Evolutionary conservation across 1,284 basidiomycete species (phyloP).

Genomic region (Hemileia vastatrix): DNA sequence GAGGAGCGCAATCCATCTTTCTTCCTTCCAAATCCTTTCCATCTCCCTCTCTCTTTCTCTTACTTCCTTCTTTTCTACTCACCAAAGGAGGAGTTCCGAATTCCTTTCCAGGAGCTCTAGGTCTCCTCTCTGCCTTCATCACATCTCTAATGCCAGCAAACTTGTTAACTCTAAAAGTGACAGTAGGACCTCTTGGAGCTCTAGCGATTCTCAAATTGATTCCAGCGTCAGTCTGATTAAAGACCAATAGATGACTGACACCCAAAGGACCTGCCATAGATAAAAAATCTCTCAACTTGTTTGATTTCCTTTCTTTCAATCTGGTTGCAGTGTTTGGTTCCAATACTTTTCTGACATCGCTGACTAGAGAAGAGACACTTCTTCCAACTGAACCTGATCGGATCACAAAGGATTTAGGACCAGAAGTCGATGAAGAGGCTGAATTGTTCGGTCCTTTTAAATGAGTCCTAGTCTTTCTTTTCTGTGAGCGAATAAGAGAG

Average conservation of each 20-base stretch:
- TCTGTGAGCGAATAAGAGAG: too few relatives aligned
- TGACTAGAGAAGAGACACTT: constrained; percentile 52
- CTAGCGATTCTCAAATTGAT: constrained; percentile 70
- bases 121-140: constrained; percentile 56
- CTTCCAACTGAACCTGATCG: not conserved
- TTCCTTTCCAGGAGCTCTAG: constrained; percentile 68
- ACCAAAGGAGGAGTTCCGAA: constrained; percentile 77
- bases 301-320: constrained; percentile 82
- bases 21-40: not conserved
- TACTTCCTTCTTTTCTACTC: constrained; percentile 45
- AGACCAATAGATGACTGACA: constrained; percentile 86
- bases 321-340: constrained; percentile 94
- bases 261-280: constrained; percentile 82
- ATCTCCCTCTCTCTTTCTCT: not conserved
- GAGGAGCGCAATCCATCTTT: not conserved
- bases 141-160: constrained; percentile 85
- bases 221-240: constrained; percentile 47
- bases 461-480: too few relatives aligned
- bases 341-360: constrained; percentile 88
- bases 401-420: too few relatives aligned
- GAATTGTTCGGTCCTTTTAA: too few relatives aligned
- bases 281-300: constrained; percentile 89
- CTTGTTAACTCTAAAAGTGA: constrained; percentile 83
- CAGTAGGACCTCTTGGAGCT: constrained; percentile 81
- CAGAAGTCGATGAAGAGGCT: too few relatives aligned